Percentiles rank a stretch among this genome's conserved stretches.
These are phyloP conservation scores for Hypoxylon cercidicola DNA, from an alignment of 495 filamentous ascomycete species.

Conservation along the genomic window DNA sequence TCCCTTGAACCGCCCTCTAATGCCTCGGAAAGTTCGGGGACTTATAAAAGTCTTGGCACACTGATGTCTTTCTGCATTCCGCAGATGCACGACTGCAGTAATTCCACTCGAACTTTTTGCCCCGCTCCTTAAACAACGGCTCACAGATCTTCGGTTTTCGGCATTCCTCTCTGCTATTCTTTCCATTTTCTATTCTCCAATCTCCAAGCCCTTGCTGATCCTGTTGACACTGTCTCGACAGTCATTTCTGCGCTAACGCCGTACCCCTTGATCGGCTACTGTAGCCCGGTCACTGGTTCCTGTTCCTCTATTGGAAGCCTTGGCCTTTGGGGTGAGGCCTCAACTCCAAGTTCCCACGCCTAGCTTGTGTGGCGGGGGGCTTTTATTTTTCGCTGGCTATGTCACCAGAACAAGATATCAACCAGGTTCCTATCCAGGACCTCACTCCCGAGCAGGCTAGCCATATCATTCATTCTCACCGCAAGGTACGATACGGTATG, in stretches of 20 bases:
- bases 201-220: constrained; percentile 32
- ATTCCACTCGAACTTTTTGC: constrained; percentile 26
- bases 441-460: constrained; percentile 66
- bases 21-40: constrained; percentile 40
- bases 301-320: constrained; percentile 36
- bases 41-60: constrained; percentile 23
- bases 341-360: constrained; percentile 24
- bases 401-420: constrained; percentile 48
- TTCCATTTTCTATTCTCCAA: constrained; percentile 14
- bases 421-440: constrained; percentile 56
- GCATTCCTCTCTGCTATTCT: constrained; percentile 32
- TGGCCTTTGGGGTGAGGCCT: constrained; percentile 28
- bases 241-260: constrained; percentile 31
- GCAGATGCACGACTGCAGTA: constrained; percentile 13
- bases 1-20: neutral
- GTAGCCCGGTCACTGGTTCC: constrained; percentile 9
- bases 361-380: constrained; percentile 35
- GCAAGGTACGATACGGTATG: constrained; percentile 69
- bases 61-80: constrained; percentile 8
- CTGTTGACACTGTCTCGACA: constrained; percentile 19
- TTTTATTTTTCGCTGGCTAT: constrained; percentile 26
- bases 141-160: constrained; percentile 43
- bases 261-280: constrained; percentile 24
- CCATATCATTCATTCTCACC: constrained; percentile 68
- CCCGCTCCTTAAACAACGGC: constrained; percentile 37